Evolutionary conservation across 768 basidiomycete genomes (phyloP).

Genomic region (Kondoa malvinella): DNA sequence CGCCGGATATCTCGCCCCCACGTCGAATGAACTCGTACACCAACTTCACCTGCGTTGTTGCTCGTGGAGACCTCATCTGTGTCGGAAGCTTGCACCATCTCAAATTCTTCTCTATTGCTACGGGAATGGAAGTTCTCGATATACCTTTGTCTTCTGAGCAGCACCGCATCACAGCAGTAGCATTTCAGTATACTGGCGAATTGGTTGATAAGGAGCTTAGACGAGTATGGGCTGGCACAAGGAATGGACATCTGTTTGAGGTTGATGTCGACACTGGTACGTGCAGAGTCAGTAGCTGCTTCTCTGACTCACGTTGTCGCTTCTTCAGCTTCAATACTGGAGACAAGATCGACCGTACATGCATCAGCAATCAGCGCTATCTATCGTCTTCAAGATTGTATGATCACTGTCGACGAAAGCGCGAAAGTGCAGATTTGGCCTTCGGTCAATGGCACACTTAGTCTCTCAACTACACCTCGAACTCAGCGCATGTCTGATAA

Average conservation of each 20-base stretch:
- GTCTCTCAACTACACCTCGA: constrained; percentile 18
- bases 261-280: constrained; percentile 52
- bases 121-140: constrained; percentile 25
- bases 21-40: constrained; percentile 23
- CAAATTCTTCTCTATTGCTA: constrained; percentile 31
- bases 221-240: constrained; percentile 71
- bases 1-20: constrained; percentile 32
- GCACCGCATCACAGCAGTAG: constrained; percentile 54
- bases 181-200: constrained; percentile 39
- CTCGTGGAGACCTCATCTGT: constrained; percentile 31
- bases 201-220: constrained; percentile 37
- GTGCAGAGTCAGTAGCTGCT: too few species aligned
- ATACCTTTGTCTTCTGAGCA: constrained; percentile 60
- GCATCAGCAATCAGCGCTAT: constrained; percentile 51
- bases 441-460: constrained; percentile 6
- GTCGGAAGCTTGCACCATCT: constrained; percentile 30
- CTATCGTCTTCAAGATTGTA: constrained; percentile 49
- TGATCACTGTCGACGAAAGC: constrained; percentile 61
- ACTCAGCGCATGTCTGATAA: constrained; percentile 52
- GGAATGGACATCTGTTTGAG: constrained; percentile 74
- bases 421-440: constrained; percentile 65
- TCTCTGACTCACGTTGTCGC: too few species aligned
- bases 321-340: too few species aligned
- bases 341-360: constrained; percentile 48
- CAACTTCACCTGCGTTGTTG: constrained; percentile 30